Evolutionary conservation across 805 yeast species (phyloP), one percentile per base, ranked within the genome.

Genomic region (Yarrowia porcina): DNA sequence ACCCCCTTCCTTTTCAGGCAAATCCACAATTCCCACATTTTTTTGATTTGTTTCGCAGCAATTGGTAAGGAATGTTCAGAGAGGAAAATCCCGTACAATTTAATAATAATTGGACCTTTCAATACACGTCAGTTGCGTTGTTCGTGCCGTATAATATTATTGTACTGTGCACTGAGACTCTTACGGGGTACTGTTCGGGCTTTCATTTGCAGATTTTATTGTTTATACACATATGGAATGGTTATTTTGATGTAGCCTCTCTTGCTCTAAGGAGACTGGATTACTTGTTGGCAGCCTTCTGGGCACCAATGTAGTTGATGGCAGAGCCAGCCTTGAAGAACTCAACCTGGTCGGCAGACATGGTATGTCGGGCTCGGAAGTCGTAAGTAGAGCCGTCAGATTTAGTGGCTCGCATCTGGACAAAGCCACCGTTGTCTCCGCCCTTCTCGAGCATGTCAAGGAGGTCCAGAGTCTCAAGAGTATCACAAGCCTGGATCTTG

Each of bases 321-420:
- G 99, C 99, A 63, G 96, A 89, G 61, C 99, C 99, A 38, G 97
- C 97, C 75, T 86, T 91, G 84, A 94, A 94, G 78, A 93, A 94
- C 67, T 89, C 96, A 62, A 94, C 80, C 80, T 94, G 99, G 76
- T 94, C 99, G 74, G 84, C 84, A 20, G 97, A 91, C 98, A 94
- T 92, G 54, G 98, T 93, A 76, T 94, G 99, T 76, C 86, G 91
- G 70, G 94, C 83, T 68, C 83, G 80, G 67, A 94, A 85, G 63
- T 81, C 84, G 67, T 87, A 86, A 30, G 80, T 70, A 61, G 85
- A 83, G 12, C 97, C 97, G 66, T 83, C 81, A 13, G 71, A 72
- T 75, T 89, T 90, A 35, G 89, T 87, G 12, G 94, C 88, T 71
- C 83, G 82, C 67, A 94, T 76, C 63, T 80, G 82, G 67, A 94